Evolutionary conservation across 257 asterid species (phyloP), one percentile per base, ranked within the genome.

Genomic region (Primulina eburnea): DNA sequence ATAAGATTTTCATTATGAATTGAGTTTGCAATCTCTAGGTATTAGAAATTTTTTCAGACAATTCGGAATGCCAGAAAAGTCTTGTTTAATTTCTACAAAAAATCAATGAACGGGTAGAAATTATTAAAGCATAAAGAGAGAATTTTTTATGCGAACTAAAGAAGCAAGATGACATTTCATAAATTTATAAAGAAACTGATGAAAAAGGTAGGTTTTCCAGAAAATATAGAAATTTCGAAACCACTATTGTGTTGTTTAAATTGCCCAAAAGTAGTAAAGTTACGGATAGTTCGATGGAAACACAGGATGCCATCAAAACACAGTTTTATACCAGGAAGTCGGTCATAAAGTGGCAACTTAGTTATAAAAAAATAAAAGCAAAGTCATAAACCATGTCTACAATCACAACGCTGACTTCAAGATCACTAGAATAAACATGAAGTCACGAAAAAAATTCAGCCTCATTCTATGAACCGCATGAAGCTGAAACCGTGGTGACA

Each of bases 311-410:
- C 17, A 65, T 40, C 33, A 20, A 52, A 58, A 18, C 56, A 29
- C 61, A 59, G 50, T 68, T 59, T 37, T 63, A 67, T 57, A 53
- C 52, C 61, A 67, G 40, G 33, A 71, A 52, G 32, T 38, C 47
- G 58, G 37, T 63, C 32, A 50, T 62, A 40, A 14, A 33, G 5
- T 8, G 34, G 40, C 21, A 34, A 18, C 20, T 26, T 5, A 47
- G 71, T 7, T 24, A 24, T 24, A 72, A 72, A 68, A 60, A 71
- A 20, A 32, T 24, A 20, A 59, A 11, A 21, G 38, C 0, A 16
- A 30, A 71, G 14, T 69, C 62, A 56, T 69, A 32, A 64, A 58
- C 28, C 50, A 26, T 73, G 18, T 37, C 18, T 64, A 57, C 67
- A 47, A 53, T 62, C 50, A n/a, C 29, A 33, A 57, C 2, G 16